Base-by-base conservation (phyloP, 2,329 filamentous ascomycete genomes). In the Claviceps paspali region DNA sequence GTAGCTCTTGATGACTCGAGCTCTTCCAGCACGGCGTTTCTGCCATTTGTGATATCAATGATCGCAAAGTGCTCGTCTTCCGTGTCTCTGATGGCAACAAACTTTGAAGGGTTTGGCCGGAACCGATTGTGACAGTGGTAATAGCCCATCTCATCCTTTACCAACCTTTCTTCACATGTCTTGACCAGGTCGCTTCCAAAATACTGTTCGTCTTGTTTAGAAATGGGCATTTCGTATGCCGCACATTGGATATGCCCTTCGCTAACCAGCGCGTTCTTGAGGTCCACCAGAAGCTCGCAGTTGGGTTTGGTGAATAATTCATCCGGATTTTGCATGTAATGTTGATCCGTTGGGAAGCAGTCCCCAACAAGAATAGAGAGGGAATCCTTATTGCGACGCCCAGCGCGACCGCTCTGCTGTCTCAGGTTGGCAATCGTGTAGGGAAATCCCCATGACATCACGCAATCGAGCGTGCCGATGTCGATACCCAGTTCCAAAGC, bases 231-330 rank as follows among this genome's bases (percentile, higher is more conserved):
- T 53, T 98, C 91, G 50, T 83, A 82, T 2, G 91, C 91, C 1
- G 91, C 91, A 51, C 91, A 98, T 56, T 98, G 91, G 6, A 98
- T 68, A 51, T 98, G 91, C 0, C 87, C 88, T 63, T 96, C 91
- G 1, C 91, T 67, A 5, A 95, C 80, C 4, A 96, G 73, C 64
- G 94, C 76, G 47, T 95, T 96, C 32, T 79, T 70, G n/a, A 98
- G 63, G 52, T 98, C 91, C 4, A 96, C 82, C 51, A 91, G 86
- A 2, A 96, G 64, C 54, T 85, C 82, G 46, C 79, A 82, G 45
- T 95, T 94, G 0, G 87, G 86, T 49, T 84, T 84, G 0, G 82
- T 91, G 57, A 96, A 88, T 18, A 98, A 79, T 55, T 94, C 85
- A 43, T 91, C 80, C 0, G 91, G 91, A 45, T 96, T 93, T 43